phyloP scores from a whole-genome alignment of 2,329 filamentous ascomycete genomes.

The Talaromyces amestolkiae region DNA sequence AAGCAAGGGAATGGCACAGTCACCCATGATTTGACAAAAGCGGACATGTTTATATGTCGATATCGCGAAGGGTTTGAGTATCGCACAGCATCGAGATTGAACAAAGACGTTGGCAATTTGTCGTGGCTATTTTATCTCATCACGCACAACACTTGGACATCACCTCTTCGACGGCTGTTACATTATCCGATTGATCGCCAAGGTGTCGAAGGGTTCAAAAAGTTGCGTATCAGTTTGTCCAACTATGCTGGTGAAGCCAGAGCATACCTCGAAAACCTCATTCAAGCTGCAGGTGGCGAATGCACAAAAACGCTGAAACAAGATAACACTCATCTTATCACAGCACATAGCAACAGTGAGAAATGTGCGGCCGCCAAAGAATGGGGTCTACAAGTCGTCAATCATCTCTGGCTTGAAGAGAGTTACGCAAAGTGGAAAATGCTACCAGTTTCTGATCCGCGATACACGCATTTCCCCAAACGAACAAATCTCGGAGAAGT shows the following conservation, averaged over 20 bases:
- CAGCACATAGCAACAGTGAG: slow-evolving; percentile 82
- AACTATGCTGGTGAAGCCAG: slow-evolving; percentile 96
- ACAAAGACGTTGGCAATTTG: slow-evolving; percentile 85
- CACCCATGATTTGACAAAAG: slow-evolving; percentile 63
- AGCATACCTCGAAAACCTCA: slow-evolving; percentile 88
- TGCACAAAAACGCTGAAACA: slow-evolving; percentile 94
- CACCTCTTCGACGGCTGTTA: slow-evolving; percentile 74
- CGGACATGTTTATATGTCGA: slow-evolving; percentile 82
- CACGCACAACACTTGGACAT: slow-evolving; percentile 83
- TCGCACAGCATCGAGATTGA: slow-evolving; percentile 67
- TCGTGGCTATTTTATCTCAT: slow-evolving; percentile 94
- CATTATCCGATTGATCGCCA: slow-evolving; percentile 82
- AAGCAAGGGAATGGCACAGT: slow-evolving; percentile 67
- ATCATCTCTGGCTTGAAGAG: slow-evolving; percentile 96
- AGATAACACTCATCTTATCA: slow-evolving; percentile 94
- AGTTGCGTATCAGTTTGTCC: slow-evolving; percentile 79
- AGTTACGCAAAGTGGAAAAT: slow-evolving; percentile 86
- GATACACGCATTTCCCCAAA: slow-evolving; percentile 82
- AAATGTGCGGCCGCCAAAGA: slow-evolving; percentile 90
- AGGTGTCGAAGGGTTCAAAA: slow-evolving; percentile 75
- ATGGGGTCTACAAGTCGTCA: slow-evolving; percentile 86
- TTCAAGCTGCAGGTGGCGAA: slow-evolving; percentile 76
- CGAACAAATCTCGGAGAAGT: slow-evolving; percentile 91
- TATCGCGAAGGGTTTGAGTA: slow-evolving; percentile 82
- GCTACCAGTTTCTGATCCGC: slow-evolving; percentile 67